phyloP scores from a whole-genome alignment of 2,329 filamentous ascomycete genomes.

The Curvularia sp. region DNA sequence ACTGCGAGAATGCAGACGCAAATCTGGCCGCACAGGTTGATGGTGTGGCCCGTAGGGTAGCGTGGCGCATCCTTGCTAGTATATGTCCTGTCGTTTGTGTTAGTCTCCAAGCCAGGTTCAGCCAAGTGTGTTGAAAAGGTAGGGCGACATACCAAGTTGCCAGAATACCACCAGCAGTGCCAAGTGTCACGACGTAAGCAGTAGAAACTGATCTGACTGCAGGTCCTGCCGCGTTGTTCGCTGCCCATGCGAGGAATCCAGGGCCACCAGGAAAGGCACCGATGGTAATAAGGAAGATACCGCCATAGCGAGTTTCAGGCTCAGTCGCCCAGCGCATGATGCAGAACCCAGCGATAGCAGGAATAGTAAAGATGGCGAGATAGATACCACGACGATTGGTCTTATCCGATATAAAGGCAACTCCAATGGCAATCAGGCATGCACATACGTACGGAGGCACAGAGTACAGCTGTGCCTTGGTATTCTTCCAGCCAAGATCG shows the following conservation, averaged over 20 bases:
- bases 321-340: constrained; percentile 64
- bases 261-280: constrained; percentile 67
- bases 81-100: constrained; percentile 64
- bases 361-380: constrained; percentile 45
- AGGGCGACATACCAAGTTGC: constrained; percentile 56
- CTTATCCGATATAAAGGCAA: constrained; percentile 50
- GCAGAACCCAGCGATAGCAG: constrained; percentile 61
- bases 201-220: constrained; percentile 64
- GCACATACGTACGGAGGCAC: constrained; percentile 52
- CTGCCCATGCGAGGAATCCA: constrained; percentile 65
- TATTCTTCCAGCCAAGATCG: constrained; percentile 49
- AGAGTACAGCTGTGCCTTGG: constrained; percentile 50
- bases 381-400: constrained; percentile 51
- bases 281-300: constrained; percentile 63
- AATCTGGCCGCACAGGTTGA: constrained; percentile 63
- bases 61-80: constrained; percentile 64
- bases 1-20: constrained; percentile 55
- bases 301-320: constrained; percentile 63
- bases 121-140: neutral
- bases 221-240: constrained; percentile 66
- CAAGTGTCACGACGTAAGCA: constrained; percentile 72
- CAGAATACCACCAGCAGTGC: constrained; percentile 64
- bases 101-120: constrained; percentile 53
- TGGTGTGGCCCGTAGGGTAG: constrained; percentile 75
- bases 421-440: constrained; percentile 44